These are phyloP conservation scores for Borealophlyctis nickersoniae DNA, from an alignment of 192 early-diverging fungal genomes.

Conservation along the genomic window DNA sequence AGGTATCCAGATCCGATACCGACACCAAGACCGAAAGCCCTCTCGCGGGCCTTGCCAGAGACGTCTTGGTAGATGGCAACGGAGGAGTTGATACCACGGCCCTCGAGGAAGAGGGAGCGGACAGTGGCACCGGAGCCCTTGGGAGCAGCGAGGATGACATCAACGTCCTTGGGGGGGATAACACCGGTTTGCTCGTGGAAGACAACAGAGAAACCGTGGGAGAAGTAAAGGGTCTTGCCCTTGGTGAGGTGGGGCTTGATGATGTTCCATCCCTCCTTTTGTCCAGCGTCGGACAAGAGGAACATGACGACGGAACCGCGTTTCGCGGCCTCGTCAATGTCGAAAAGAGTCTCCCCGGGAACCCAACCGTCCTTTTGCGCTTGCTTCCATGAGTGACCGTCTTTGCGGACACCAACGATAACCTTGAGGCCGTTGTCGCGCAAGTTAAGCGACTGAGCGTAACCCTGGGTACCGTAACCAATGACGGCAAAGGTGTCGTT, in stretches of 20 bases:
- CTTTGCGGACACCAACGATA: slow-evolving; percentile 89
- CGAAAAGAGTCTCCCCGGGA: slow-evolving; percentile 91
- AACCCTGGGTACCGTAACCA: slow-evolving; percentile 95
- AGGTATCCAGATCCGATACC: slow-evolving; percentile 95
- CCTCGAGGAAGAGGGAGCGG: slow-evolving; percentile 92
- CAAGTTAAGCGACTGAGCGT: slow-evolving; percentile 89
- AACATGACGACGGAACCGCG: slow-evolving; percentile 92
- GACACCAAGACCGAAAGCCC: slow-evolving; percentile 84
- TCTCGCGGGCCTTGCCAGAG: slow-evolving; percentile 91
- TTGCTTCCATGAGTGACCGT: slow-evolving; percentile 83
- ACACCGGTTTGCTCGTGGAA: slow-evolving; percentile 90
- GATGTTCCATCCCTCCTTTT: slow-evolving; percentile 84
- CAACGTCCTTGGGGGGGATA: slow-evolving; percentile 85
- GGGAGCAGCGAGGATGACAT: slow-evolving; percentile 94
- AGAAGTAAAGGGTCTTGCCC: slow-evolving; percentile 98
- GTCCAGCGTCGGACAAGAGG: slow-evolving; percentile 93
- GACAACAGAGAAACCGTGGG: slow-evolving; percentile 93
- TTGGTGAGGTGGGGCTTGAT: slow-evolving; percentile 86
- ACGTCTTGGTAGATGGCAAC: slow-evolving; percentile 93
- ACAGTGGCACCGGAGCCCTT: slow-evolving; percentile 95
- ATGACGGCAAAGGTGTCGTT: slow-evolving; percentile 90
- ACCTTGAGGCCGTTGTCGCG: slow-evolving; percentile 96
- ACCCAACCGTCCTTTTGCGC: slow-evolving; percentile 94
- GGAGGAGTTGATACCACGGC: slow-evolving; percentile 95
- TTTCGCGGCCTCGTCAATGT: slow-evolving; percentile 84